phyloP scores from a whole-genome alignment of 2,329 filamentous ascomycete species.

The Curvularia sp. region DNA sequence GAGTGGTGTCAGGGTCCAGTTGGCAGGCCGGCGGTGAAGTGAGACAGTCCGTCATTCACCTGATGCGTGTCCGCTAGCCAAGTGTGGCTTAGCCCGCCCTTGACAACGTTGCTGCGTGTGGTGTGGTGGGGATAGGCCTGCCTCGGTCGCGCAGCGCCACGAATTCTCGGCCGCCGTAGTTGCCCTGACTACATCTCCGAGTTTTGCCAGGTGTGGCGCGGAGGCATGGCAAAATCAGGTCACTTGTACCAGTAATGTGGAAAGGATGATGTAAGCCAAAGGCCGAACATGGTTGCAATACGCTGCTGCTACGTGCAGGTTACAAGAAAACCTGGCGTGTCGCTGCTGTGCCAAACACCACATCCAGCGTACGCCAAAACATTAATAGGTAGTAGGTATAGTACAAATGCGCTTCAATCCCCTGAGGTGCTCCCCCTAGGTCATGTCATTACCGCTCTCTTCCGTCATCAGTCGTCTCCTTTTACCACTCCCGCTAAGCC shows the following conservation, averaged over 20 bases:
- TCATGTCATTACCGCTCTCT: slow-evolving; percentile 16
- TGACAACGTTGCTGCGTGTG: neutral
- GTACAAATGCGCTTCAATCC: slow-evolving; percentile 14
- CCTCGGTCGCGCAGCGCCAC: slow-evolving; percentile 1
- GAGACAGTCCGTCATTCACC: slow-evolving; percentile 18
- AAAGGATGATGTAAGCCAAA: neutral
- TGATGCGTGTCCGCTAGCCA: slow-evolving; percentile 9
- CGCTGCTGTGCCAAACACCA: slow-evolving; percentile 1
- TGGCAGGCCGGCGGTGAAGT: slow-evolving; percentile 13
- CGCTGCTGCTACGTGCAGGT: slow-evolving; percentile 7
- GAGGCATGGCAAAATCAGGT: neutral
- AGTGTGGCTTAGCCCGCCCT: slow-evolving; percentile 1
- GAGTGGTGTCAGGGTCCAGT: slow-evolving; percentile 7
- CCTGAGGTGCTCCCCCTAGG: slow-evolving; percentile 6
- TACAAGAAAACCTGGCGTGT: neutral
- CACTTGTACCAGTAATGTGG: neutral
- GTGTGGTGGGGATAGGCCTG: slow-evolving; percentile 6
- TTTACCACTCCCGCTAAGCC: neutral
- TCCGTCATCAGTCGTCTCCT: slow-evolving; percentile 16
- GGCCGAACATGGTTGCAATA: neutral
- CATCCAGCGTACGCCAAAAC: slow-evolving; percentile 6
- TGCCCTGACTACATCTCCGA: slow-evolving; percentile 2
- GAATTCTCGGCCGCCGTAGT: slow-evolving; percentile 4
- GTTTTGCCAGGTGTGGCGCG: neutral
- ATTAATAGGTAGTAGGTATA: slow-evolving; percentile 11